Base-by-base conservation (phyloP, 2,329 filamentous ascomycete genomes). In the Scolecobasidium constrictum region DNA sequence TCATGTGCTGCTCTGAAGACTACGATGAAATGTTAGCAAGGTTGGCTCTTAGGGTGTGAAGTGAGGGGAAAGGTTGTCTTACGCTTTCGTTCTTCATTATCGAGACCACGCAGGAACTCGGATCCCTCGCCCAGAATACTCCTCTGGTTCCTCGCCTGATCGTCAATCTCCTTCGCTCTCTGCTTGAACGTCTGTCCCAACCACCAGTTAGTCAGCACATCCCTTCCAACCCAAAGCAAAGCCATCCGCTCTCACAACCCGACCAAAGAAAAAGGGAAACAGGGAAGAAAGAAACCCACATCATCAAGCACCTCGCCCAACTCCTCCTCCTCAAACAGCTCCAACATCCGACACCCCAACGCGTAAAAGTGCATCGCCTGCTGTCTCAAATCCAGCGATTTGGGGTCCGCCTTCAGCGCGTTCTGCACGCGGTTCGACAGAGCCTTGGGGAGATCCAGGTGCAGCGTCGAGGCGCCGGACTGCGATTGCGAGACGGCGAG, bases 311-410 rank as follows among this genome's bases (percentile, higher is more conserved):
- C 77, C 49, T 85, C 78, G 15, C 75, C 72, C 58, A 84, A 75
- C 44, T 86, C 84, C 44, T 95, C 79, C 60, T 94, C 88, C 45
- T 95, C 88, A 48, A 94, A 94, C 1, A 98, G 64, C 46, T 95
- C 88, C 47, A 96, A 69, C 62, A 95, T 87, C 40, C 86, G 76
- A 35, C 85, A 81, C 3, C 84, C 86, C 3, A 96, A 73, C 18
- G 77, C 80, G 65, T 94, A 96, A 54, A 94, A 94, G 61, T 94
- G 83, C 26, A 82, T 79, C 47, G 84, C 85, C 59, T 92, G 77
- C 43, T 85, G 79, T 39, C 90, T 78, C 34, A 98, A 62, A 44
- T 94, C 81, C 1, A 98, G 86, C 9, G 83, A 82, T 43, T 83
- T 80, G 0, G 92, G 82, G 56, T 95, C 87, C 22, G 92, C 92